Evolutionary conservation across 352 stramenopile genomes (phyloP), one percentile per base, ranked within the genome.

Genomic region (Globisporangium yorkense): DNA sequence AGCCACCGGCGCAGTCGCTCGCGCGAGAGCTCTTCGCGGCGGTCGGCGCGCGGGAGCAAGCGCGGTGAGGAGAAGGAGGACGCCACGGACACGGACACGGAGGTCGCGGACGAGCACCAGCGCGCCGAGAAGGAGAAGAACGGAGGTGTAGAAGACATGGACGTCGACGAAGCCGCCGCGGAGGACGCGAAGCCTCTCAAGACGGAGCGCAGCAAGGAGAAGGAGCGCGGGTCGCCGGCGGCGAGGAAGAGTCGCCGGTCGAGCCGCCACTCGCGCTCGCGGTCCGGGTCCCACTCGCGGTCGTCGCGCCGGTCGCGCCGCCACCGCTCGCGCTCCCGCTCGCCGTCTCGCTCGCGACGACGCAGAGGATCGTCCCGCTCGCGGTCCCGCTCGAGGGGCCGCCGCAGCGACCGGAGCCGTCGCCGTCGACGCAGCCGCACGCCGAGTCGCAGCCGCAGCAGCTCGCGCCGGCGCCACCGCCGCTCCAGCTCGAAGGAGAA

Each of bases 401-500:
- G 67, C 35, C 40, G 33, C 33, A 55, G 50, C 35, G 29, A 24
- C n/a, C 7, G 49, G 5, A 18, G 49, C 21, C 76, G 57, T 15
- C 70, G 78, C 18, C 74, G 78, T 44, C 74, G 75, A 47, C 75
- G 75, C 18, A 86, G 74, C 47, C 65, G 66, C 18, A 68, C 57
- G n/a, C 54, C 51, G 6, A 80, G 72, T 39, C 73, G 66, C n/a
- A 89, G 81, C 27, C 71, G 69, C 39, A 83, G 63, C 51, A 54
- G 63, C 45, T 77, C 72, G 41, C 77, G 72, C 55, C 83, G 29
- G 70, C 20, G 75, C 16, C 73, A 57, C 40, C 75, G 70, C 21
- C 77, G 78, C 45, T 91, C 83, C n/a, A 81, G 68, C 66, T 89
- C 78, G 7, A 73, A 72, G 13, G 77, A 87, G 12, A 66, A 66